Base-by-base conservation (phyloP, 106 monocot species). In the Dendrobium catenatum region DNA sequence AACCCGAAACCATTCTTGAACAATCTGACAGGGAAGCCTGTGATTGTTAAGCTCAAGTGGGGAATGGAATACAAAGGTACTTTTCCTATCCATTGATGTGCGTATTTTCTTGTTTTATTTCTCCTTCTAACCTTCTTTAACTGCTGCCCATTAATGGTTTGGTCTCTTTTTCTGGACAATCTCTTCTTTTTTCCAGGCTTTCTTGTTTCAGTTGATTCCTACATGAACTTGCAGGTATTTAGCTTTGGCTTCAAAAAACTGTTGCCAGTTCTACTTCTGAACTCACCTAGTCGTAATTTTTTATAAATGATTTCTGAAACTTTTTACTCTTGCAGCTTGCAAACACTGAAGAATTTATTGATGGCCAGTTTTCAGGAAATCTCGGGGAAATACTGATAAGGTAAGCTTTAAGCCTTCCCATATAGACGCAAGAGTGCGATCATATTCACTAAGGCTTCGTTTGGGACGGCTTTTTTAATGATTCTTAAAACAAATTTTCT, bases 21-120 rank as follows among this genome's bases (percentile, higher is more conserved):
- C 82, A 97, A 97, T 80, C 75, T 97, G 85, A 94, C 96, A 3
- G 96, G 96, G 26, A 97, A 97, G 86, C 90, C 85, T 81, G 96
- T 96, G 68, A 96, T 96, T 79, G 96, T 92, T 43, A 94, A 96
- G 43, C 89, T 96, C 15, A 94, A 96, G 76, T 96, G 96, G 96
- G 96, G 96, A 80, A 96, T 96, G 96, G 96, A 96, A 79, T 96
- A 96, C 64, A 96, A 96, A 92, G 96, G 96, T 90, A 78, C 61
- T 24, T 61, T 83, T 15, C 73, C 5, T 55, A 40, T 24, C 19
- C 44, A 51, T 16, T 68, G 6, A 77, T 61, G 64, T n/a, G 6
- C 9, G 22, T 24, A 24, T 78, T 27, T 51, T 31, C n/a, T 79
- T 11, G 8, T 58, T 76, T 10, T 5, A 40, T 17, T 72, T 81